Percentiles rank a stretch among this genome's conserved stretches.
Conservation (phyloP, 768 basidiomycete genomes). For the Podaxis pistillaris region DNA sequence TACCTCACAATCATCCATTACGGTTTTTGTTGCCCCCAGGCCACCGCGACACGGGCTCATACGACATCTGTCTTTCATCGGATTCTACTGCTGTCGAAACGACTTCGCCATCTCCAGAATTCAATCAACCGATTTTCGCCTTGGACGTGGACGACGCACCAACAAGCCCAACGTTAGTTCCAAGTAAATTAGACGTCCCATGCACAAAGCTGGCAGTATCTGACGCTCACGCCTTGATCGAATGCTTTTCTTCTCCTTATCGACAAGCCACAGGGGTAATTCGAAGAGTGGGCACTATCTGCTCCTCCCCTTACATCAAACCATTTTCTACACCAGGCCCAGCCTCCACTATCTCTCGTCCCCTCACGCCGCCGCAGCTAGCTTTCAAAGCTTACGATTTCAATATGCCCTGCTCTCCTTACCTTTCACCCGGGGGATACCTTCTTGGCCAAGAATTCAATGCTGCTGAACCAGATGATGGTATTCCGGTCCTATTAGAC, state of each 20-base stretch:
- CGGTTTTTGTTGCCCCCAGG: slow-evolving; percentile 36
- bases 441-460: no score
- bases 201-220: not conserved
- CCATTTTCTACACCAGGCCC: slow-evolving; percentile 21
- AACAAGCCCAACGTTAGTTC: slow-evolving; percentile 1
- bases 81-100: slow-evolving; percentile 7
- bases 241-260: not conserved
- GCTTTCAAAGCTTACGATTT: not conserved
- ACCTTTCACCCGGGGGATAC: no score
- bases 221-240: not conserved
- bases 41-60: not conserved
- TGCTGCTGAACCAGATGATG: not conserved
- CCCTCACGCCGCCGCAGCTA: not conserved
- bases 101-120: not conserved
- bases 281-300: not conserved
- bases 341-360: slow-evolving; percentile 11
- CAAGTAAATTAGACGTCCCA: not conserved
- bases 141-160: not conserved
- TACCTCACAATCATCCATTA: slow-evolving; percentile 46
- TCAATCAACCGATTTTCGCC: not conserved
- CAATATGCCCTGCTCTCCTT: not conserved
- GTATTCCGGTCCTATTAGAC: not conserved
- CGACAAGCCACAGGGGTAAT: not conserved
- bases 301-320: not conserved
- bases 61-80: not conserved